Evolutionary conservation across 2,329 filamentous ascomycete genomes (phyloP), one percentile per base, ranked within the genome.

Genomic region (Ophiobolus disseminans): DNA sequence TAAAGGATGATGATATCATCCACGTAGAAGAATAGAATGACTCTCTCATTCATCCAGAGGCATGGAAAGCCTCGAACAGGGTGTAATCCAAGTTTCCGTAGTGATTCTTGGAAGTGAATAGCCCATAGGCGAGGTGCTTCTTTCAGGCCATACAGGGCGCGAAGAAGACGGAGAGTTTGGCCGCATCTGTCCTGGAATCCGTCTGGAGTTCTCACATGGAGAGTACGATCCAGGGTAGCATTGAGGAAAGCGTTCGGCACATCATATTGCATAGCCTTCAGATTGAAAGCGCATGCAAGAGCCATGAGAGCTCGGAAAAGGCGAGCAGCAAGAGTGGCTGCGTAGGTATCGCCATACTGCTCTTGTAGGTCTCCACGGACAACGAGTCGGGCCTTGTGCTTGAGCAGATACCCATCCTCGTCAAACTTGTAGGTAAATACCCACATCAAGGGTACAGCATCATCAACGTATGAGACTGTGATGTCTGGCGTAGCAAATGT

Each of bases 171-270:
- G 20, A 43, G 40, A 43, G 11, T 43, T 16, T 34, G 9, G 30
- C 40, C 17, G 25, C 25, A 35, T 34, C 17, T 3, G 14, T 35
- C n/a, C 30, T 43, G 25, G 19, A 43, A 43, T 34, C 40, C n/a
- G 20, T 35, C 40, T 35, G 25, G 30, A 35, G 30, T 43, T 43
- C 19, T 22, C 17, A 34, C 25, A 43, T 35, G 20, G 40, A 43
- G 20, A 19, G 19, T 22, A 25, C 19, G n/a, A 25, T 43, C 30
- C 10, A 43, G 28, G 13, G 13, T 35, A 43, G 40, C 40, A 30
- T 43, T 43, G 16, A 35, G 40, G n/a, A 43, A 43, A 1, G 28
- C 20, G 30, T 43, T 43, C 26, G 13, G 40, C 20, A 43, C 21
- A 25, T 43, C 25, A 16, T 34, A 34, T 43, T 43, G 30, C 19